Percentiles rank a stretch among this genome's conserved stretches.
Conservation (phyloP, 192 early-diverging fungal genomes). For the Backusella macrospora region DNA sequence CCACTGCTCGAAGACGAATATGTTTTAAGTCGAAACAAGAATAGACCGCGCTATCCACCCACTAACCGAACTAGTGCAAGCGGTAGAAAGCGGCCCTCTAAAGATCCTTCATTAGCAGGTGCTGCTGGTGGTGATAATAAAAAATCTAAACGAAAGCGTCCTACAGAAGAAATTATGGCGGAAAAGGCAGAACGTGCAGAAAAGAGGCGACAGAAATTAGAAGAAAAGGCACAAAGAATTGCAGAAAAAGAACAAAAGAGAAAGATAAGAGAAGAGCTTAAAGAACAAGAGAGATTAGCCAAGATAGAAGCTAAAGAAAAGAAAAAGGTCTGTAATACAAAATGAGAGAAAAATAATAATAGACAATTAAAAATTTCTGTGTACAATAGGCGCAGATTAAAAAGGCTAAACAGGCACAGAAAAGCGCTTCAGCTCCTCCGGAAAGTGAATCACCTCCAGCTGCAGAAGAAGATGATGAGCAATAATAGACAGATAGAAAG, state of each 20-base stretch:
- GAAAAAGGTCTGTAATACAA: conserved; percentile 24
- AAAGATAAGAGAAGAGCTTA: conserved; percentile 43
- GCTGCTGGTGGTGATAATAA: conserved; percentile 29
- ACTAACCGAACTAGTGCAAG: conserved; percentile 44
- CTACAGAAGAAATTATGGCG: conserved; percentile 35
- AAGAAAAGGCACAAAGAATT: conserved; percentile 47
- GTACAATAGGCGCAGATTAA: not conserved
- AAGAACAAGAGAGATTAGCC: conserved; percentile 47
- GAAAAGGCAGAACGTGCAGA: conserved; percentile 42
- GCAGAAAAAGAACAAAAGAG: conserved; percentile 54
- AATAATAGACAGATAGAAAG: not conserved
- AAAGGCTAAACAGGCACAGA: conserved; percentile 4
- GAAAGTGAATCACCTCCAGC: not conserved
- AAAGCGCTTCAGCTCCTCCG: not conserved
- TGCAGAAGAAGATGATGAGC: not conserved
- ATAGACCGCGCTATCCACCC: conserved; percentile 54
- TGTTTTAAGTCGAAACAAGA: conserved; percentile 38
- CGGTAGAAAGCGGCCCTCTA: conserved; percentile 37
- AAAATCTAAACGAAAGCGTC: conserved; percentile 35
- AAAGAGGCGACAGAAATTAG: conserved; percentile 55
- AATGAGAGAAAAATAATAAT: not conserved
- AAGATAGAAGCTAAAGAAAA: conserved; percentile 51
- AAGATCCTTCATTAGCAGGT: conserved; percentile 29
- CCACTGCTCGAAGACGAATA: conserved; percentile 51
- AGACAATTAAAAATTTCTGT: not conserved